These are phyloP conservation scores for Fusarium coicis DNA, from an alignment of 2,329 filamentous ascomycete species.

Conservation along the genomic window DNA sequence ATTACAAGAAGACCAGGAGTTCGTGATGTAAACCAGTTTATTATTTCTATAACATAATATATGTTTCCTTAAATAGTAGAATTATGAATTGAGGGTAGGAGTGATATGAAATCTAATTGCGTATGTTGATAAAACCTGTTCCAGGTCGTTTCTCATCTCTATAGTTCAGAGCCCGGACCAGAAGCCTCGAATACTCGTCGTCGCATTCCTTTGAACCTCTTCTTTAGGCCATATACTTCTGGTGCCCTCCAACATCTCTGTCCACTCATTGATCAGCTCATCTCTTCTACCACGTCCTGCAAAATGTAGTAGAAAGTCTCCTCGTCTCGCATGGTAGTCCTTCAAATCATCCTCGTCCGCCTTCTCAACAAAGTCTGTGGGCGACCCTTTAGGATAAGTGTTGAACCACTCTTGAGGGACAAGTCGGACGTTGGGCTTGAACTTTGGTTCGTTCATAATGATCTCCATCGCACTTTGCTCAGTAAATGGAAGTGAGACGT, in stretches of 20 bases:
- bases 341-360: neutral
- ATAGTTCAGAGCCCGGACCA: neutral
- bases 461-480: constrained; percentile 7
- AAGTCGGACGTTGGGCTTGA: neutral
- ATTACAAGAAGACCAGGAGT: neutral
- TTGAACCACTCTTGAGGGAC: constrained; percentile 5
- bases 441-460: neutral
- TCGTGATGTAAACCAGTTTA: neutral
- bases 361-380: neutral
- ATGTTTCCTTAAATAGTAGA: accelerated
- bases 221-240: neutral
- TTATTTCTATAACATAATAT: neutral
- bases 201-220: neutral
- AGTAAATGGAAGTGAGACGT: neutral
- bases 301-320: constrained; percentile 3
- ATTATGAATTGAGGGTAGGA: accelerated
- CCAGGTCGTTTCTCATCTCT: too few species aligned
- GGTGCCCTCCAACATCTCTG: neutral
- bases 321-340: neutral
- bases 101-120: too few species aligned
- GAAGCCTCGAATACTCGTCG: neutral
- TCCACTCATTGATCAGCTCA: neutral
- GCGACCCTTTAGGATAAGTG: neutral
- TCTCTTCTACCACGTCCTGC: neutral
- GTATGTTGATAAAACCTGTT: accelerated